Percentiles rank a stretch among this genome's conserved stretches.
These are phyloP conservation scores for Ophiocordyceps camponoti-saundersi DNA, from an alignment of 2,329 filamentous ascomycete genomes.

Conservation along the genomic window DNA sequence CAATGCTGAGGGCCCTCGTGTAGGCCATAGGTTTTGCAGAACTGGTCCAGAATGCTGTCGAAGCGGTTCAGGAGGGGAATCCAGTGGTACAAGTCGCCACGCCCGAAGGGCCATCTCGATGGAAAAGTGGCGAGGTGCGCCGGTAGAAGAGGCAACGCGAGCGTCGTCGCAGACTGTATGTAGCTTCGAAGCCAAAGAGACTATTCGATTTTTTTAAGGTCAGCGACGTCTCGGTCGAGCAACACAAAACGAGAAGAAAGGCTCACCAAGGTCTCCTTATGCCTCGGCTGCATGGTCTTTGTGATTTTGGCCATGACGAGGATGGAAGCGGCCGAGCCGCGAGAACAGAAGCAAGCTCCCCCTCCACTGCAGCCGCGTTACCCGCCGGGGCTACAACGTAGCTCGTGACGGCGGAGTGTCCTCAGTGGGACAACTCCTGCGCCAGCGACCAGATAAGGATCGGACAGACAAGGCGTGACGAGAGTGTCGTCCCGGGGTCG, in stretches of 20 bases:
- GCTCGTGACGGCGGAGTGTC: slow-evolving; percentile 14
- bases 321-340: slow-evolving; percentile 42
- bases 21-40: slow-evolving; percentile 66
- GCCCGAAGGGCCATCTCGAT: slow-evolving; percentile 81
- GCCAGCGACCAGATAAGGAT: background rate
- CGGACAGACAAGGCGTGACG: background rate
- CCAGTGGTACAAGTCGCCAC: slow-evolving; percentile 97
- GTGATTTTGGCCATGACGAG: slow-evolving; percentile 52
- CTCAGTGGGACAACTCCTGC: slow-evolving; percentile 14
- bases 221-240: background rate
- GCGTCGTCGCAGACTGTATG: slow-evolving; percentile 50
- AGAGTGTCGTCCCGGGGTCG: background rate
- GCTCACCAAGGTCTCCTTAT: slow-evolving; percentile 48
- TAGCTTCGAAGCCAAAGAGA: slow-evolving; percentile 78
- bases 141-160: slow-evolving; percentile 61
- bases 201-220: slow-evolving; percentile 24
- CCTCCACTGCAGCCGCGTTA: slow-evolving; percentile 35
- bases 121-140: slow-evolving; percentile 65
- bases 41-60: slow-evolving; percentile 69
- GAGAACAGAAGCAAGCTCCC: slow-evolving; percentile 27
- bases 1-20: slow-evolving; percentile 63
- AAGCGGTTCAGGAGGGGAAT: slow-evolving; percentile 88
- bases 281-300: slow-evolving; percentile 49
- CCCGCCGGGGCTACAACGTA: slow-evolving; percentile 23
- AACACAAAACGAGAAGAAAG: too few species aligned